phyloP scores from a whole-genome alignment of 805 yeast species.

The Brettanomyces anomalus region DNA sequence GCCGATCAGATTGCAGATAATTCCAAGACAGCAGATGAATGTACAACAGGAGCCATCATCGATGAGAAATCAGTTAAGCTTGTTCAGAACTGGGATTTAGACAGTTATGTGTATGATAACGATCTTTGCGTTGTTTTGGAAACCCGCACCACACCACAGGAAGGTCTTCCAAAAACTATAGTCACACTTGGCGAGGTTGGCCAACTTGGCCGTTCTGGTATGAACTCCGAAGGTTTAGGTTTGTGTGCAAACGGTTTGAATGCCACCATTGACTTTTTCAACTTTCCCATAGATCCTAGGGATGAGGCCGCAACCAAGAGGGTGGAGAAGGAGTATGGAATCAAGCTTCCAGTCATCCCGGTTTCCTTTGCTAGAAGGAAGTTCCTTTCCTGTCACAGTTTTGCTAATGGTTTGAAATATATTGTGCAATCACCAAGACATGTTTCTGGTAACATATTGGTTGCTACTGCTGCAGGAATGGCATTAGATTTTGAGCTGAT shows the following conservation, averaged over 20 bases:
- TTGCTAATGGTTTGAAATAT: constrained; percentile 7
- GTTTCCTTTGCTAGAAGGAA: constrained; percentile 9
- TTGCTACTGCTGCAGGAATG: constrained; percentile 5
- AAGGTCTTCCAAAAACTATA: constrained; percentile 4
- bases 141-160: constrained; percentile 4
- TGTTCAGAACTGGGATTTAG: constrained; percentile 8
- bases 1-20: constrained; percentile 4
- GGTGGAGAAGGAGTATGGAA: constrained; percentile 3
- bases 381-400: constrained; percentile 6
- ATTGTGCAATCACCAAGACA: constrained; percentile 8
- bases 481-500: constrained; percentile 6
- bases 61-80: constrained; percentile 6
- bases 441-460: constrained; percentile 6
- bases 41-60: constrained; percentile 5
- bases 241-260: constrained; percentile 7
- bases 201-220: constrained; percentile 9
- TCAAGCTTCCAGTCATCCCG: constrained; percentile 6
- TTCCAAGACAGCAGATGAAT: constrained; percentile 3
- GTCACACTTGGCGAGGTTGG: constrained; percentile 9
- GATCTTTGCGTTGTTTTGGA: constrained; percentile 7
- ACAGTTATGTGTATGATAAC: constrained; percentile 6
- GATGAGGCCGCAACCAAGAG: not conserved
- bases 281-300: constrained; percentile 3
- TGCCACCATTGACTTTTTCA: constrained; percentile 6
- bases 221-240: constrained; percentile 8